A percentile compares a stretch with the other conserved stretches of the same genome.
These are phyloP conservation scores for Amanita muscaria DNA, from an alignment of 768 basidiomycete genomes.

Conservation along the genomic window DNA sequence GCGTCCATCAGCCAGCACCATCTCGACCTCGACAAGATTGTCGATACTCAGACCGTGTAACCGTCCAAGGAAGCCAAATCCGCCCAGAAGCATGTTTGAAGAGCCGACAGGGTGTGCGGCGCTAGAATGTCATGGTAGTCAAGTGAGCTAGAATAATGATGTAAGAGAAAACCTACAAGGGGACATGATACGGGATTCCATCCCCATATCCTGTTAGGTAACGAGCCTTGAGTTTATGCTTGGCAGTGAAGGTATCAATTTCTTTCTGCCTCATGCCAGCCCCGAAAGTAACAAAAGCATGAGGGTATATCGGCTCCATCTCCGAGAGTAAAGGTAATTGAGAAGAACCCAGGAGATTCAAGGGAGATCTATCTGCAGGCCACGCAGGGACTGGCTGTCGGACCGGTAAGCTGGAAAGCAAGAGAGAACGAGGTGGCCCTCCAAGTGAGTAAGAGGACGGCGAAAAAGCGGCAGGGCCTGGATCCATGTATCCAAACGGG, in stretches of 20 bases:
- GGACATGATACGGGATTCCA: conserved; percentile 70
- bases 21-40: conserved; percentile 84
- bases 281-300: conserved; percentile 81
- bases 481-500: conserved; percentile 8
- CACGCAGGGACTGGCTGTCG: conserved; percentile 12
- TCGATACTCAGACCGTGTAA: conserved; percentile 83
- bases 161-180: conserved; percentile 44
- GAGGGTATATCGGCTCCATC: conserved; percentile 52
- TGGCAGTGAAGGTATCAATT: conserved; percentile 68
- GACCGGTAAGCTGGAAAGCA: conserved; percentile 22
- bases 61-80: conserved; percentile 83
- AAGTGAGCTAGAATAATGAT: conserved; percentile 6
- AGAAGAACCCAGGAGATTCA: neutral
- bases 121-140: conserved; percentile 28
- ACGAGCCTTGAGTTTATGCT: conserved; percentile 52
- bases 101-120: conserved; percentile 76
- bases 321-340: conserved; percentile 30
- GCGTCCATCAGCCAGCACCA: conserved; percentile 86
- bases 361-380: neutral
- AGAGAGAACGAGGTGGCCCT: conserved; percentile 9
- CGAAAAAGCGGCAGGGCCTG: neutral
- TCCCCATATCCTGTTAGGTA: conserved; percentile 42
- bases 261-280: conserved; percentile 82
- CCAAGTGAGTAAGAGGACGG: neutral
- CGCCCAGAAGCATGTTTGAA: conserved; percentile 75